Conservation (phyloP, 2,329 filamentous ascomycete genomes). For the Tolypocladium inflatum region DNA sequence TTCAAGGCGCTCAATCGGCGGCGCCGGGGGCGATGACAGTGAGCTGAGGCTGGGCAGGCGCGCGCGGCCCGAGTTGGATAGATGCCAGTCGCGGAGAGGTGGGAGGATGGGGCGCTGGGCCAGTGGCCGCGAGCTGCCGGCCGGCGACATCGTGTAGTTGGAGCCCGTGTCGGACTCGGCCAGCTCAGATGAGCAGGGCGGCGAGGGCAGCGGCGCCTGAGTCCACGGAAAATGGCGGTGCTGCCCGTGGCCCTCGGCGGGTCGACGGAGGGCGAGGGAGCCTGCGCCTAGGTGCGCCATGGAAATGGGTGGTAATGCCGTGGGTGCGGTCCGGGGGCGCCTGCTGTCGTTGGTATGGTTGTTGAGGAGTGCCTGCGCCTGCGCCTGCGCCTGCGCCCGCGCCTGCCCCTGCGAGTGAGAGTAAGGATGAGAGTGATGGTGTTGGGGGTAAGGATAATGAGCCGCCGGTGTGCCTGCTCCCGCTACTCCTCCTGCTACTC, state of each 20-base stretch:
- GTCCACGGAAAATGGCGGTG: constrained; percentile 14
- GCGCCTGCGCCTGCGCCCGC: background rate
- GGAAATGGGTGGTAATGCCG: constrained; percentile 3
- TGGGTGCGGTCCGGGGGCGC: constrained; percentile 1
- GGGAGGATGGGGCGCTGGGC: background rate
- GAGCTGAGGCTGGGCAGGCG: background rate
- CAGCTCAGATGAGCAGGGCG: constrained; percentile 25
- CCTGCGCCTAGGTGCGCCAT: background rate
- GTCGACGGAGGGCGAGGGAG: constrained; percentile 8
- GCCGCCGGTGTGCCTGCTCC: background rate
- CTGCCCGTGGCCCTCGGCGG: constrained; percentile 6
- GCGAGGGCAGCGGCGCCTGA: constrained; percentile 26
- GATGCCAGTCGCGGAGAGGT: background rate
- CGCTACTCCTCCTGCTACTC: background rate
- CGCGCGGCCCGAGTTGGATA: background rate
- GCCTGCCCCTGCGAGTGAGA: background rate
- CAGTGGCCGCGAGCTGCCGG: background rate
- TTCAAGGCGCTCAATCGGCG: background rate
- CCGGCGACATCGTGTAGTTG: constrained; percentile 2
- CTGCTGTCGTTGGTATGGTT: background rate
- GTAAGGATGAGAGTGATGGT: background rate
- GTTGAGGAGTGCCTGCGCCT: background rate
- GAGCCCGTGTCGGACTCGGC: background rate
- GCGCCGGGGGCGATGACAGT: background rate
- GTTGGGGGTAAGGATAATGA: background rate